A percentile compares a stretch with the other conserved stretches of the same genome.
Conservation (phyloP, 345 rosid genomes). For the Jatropha curcas region DNA sequence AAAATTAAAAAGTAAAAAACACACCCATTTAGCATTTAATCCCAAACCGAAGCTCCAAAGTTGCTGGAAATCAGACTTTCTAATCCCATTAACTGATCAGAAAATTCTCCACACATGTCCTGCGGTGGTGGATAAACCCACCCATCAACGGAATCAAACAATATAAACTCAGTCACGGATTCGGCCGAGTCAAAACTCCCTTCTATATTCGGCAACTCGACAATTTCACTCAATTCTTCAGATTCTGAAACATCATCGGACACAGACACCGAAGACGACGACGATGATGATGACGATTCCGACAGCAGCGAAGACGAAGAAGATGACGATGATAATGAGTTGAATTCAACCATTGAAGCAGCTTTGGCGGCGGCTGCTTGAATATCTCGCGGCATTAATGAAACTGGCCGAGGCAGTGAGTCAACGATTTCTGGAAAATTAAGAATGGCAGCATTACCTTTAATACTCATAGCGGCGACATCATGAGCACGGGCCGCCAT, state of each 20-base stretch:
- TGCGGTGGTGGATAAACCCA: slow-evolving; percentile 21
- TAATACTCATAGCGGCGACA: slow-evolving; percentile 27
- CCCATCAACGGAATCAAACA: slow-evolving; percentile 23
- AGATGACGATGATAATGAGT: background rate
- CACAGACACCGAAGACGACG: slow-evolving; percentile 6
- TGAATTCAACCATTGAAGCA: slow-evolving; percentile 27
- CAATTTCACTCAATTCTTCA: slow-evolving; percentile 28
- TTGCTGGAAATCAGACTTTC: slow-evolving; percentile 19
- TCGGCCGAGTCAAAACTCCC: slow-evolving; percentile 23
- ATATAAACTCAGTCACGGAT: slow-evolving; percentile 5
- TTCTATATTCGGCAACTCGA: slow-evolving; percentile 30
- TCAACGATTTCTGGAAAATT: slow-evolving; percentile 24
- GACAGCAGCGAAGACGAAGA: slow-evolving; percentile 17
- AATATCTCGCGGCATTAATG: slow-evolving; percentile 26
- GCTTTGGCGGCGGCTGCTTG: slow-evolving; percentile 33
- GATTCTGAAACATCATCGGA: slow-evolving; percentile 16
- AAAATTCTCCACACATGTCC: slow-evolving; percentile 14
- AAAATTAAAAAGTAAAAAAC: no score
- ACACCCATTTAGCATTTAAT: background rate
- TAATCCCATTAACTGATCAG: slow-evolving; percentile 18
- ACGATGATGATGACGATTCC: background rate
- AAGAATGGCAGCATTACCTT: slow-evolving; percentile 26
- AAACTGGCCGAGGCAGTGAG: slow-evolving; percentile 27
- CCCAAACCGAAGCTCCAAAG: slow-evolving; percentile 15
- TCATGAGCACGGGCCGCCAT: slow-evolving; percentile 39